Evolutionary conservation across 352 stramenopile species (phyloP).

Genomic region (Globisporangium sylvaticum): DNA sequence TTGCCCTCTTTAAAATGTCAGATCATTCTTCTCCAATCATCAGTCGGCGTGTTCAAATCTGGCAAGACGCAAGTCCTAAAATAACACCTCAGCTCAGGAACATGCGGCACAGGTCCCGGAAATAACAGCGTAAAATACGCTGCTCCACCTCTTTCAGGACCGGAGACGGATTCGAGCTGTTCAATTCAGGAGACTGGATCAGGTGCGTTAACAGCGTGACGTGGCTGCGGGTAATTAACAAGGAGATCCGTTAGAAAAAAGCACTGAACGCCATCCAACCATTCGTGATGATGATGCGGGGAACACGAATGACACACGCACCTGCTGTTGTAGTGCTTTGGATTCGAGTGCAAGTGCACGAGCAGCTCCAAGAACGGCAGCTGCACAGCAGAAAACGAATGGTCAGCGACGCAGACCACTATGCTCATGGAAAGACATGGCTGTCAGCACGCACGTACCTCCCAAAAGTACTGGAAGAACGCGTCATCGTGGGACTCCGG

Average conservation of each 20-base stretch:
- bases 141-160: conserved; percentile 72
- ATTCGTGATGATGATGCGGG: not conserved
- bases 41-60: not conserved
- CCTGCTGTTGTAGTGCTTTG: conserved; percentile 70
- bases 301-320: conserved; percentile 17
- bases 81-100: conserved; percentile 29
- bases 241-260: conserved; percentile 1
- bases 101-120: conserved; percentile 65
- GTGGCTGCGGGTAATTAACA: conserved; percentile 26
- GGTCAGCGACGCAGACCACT: not conserved
- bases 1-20: no score
- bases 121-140: conserved; percentile 80
- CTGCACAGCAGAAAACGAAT: conserved; percentile 19
- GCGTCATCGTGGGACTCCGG: conserved; percentile 64
- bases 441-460: conserved; percentile 32
- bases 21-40: no score
- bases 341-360: conserved; percentile 69
- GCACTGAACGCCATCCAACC: not conserved
- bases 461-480: conserved; percentile 88
- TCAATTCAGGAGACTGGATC: conserved; percentile 80
- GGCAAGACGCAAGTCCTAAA: not conserved
- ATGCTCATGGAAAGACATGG: not conserved
- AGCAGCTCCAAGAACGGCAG: conserved; percentile 79
- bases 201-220: conserved; percentile 76
- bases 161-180: conserved; percentile 60